Conservation (phyloP, 805 yeast genomes). For the Candida hispaniensis region DNA sequence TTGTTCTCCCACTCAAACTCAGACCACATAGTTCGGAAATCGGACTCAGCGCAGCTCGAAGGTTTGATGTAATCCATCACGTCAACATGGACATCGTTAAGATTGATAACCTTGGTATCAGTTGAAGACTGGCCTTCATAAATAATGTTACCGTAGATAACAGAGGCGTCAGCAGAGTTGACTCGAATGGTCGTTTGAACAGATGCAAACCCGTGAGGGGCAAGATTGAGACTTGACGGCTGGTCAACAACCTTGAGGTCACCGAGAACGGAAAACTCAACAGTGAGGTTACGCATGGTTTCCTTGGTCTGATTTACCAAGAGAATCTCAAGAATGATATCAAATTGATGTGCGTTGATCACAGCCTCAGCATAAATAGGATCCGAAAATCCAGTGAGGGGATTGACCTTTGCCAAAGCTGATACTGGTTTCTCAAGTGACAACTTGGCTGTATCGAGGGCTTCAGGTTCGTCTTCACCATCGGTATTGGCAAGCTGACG, state of each 20-base stretch:
- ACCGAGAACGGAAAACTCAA: slow-evolving; percentile 93
- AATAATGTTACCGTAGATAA: slow-evolving; percentile 91
- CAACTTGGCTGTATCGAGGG: slow-evolving; percentile 39
- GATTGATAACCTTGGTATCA: slow-evolving; percentile 78
- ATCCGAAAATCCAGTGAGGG: slow-evolving; percentile 95
- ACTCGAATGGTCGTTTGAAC: slow-evolving; percentile 85
- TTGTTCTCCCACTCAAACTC: slow-evolving; percentile 99
- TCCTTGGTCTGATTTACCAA: slow-evolving; percentile 83
- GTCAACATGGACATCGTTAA: slow-evolving; percentile 91
- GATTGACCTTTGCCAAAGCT: slow-evolving; percentile 68
- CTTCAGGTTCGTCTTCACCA: slow-evolving; percentile 38
- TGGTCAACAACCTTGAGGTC: slow-evolving; percentile 90
- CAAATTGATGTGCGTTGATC: slow-evolving; percentile 92
- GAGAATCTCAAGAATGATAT: slow-evolving; percentile 86
- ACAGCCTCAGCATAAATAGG: slow-evolving; percentile 97
- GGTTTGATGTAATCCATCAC: slow-evolving; percentile 97
- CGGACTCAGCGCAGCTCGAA: slow-evolving; percentile 76
- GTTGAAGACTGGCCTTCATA: slow-evolving; percentile 93
- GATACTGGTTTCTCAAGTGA: slow-evolving; percentile 38
- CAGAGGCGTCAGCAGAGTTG: slow-evolving; percentile 96
- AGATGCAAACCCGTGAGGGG: slow-evolving; percentile 95
- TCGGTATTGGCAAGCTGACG: slow-evolving; percentile 58
- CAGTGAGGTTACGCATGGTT: slow-evolving; percentile 81
- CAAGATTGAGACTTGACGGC: slow-evolving; percentile 80
- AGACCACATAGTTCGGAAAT: slow-evolving; percentile 96